phyloP scores from a whole-genome alignment of 345 rosid genomes.

The Raphanus raphanistrum region DNA sequence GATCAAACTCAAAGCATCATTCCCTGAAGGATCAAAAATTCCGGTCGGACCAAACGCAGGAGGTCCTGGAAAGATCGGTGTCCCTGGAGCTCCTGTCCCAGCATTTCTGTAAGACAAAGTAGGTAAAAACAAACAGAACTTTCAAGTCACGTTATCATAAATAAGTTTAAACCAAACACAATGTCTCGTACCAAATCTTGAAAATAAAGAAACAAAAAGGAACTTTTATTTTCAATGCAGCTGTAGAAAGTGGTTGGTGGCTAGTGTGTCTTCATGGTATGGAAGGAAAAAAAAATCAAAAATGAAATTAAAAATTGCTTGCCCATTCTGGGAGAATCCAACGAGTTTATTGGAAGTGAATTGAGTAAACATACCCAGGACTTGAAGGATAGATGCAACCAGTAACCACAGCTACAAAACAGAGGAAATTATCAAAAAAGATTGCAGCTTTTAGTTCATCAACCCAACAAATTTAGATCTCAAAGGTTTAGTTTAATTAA shows the following conservation, averaged over 20 bases:
- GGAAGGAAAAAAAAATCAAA: background rate
- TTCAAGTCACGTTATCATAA: constrained; percentile 10
- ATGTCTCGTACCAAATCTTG: constrained; percentile 23
- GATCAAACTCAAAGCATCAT: constrained; percentile 16
- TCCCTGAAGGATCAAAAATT: constrained; percentile 30
- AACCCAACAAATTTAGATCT: background rate
- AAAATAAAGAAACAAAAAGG: constrained; percentile 7
- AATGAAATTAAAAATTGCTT: background rate
- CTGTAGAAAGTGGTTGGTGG: no score
- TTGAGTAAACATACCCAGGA: constrained; percentile 51
- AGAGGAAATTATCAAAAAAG: constrained; percentile 4
- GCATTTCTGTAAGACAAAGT: constrained; percentile 15
- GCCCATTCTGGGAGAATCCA: background rate
- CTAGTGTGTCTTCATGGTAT: no score
- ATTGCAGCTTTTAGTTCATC: background rate
- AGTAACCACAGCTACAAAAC: constrained; percentile 45
- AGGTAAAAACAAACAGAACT: background rate
- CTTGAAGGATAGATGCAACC: constrained; percentile 61
- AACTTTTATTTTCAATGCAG: background rate
- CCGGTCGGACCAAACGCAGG: constrained; percentile 35
- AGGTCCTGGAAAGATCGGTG: constrained; percentile 28
- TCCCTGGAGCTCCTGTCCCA: constrained; percentile 18
- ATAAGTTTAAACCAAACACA: constrained; percentile 18
- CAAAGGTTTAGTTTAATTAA: background rate
- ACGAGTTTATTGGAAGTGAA: background rate